A percentile compares a stretch with the other conserved stretches of the same genome.
These are phyloP conservation scores for Kwoniella dejecticola DNA, from an alignment of 768 basidiomycete species.

Conservation along the genomic window DNA sequence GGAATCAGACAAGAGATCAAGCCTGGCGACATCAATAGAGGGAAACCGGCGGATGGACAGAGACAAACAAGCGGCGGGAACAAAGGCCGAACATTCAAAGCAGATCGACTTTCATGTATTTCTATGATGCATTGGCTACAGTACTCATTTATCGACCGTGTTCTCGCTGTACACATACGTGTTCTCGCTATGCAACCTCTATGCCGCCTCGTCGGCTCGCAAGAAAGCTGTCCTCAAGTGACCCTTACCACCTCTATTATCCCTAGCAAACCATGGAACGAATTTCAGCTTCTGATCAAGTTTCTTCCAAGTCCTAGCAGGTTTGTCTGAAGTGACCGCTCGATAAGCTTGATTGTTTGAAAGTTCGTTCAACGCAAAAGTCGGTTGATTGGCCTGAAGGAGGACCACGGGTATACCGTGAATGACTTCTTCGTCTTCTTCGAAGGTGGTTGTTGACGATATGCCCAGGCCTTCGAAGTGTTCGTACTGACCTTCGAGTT, in stretches of 20 bases:
- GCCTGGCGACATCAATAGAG: too few species aligned
- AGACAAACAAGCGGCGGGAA: too few species aligned
- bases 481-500: conserved; percentile 23
- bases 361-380: background rate
- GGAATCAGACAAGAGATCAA: too few species aligned
- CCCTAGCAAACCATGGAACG: conserved; percentile 40
- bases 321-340: background rate
- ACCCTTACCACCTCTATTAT: conserved; percentile 34
- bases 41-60: too few species aligned
- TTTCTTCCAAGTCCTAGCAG: conserved; percentile 29
- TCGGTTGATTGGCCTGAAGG: conserved; percentile 1
- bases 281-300: conserved; percentile 25
- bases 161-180: too few species aligned
- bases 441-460: conserved; percentile 20
- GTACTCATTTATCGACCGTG: too few species aligned
- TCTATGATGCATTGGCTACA: too few species aligned
- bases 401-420: conserved; percentile 25
- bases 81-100: too few species aligned
- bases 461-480: conserved; percentile 39
- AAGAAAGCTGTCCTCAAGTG: conserved; percentile 32
- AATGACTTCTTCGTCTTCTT: conserved; percentile 15
- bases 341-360: conserved; percentile 4
- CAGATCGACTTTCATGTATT: too few species aligned
- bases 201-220: conserved; percentile 24
- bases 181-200: too few species aligned